Evolutionary conservation across 2,329 filamentous ascomycete species (phyloP), one percentile per base, ranked within the genome.

Genomic region (Xylariaceae sp.): DNA sequence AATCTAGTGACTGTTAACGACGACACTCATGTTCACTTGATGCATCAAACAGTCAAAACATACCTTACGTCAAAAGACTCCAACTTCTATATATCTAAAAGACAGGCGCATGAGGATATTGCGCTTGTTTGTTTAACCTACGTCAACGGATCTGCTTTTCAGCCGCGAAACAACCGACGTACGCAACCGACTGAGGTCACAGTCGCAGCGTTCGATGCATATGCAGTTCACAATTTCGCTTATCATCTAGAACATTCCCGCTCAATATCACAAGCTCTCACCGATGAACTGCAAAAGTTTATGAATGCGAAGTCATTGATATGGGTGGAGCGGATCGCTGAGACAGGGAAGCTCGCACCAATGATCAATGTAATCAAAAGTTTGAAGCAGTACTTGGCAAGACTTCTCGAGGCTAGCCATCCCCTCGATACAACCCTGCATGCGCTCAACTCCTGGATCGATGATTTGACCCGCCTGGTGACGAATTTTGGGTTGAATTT

Each of bases 1-100:
- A 29, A 45, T 25, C 32, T 48, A 4, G 23, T 48, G 14, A 29
- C 36, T n/a, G 7, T 48, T n/a, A 37, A 45, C 20, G 37, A 27
- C 10, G 27, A 40, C 6, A 20, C 14, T 8, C n/a, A 21, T 7
- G 33, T 48, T 14, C 37, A 41, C 6, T 14, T 48, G 6, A 40
- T 40, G 7, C 45, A 48, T 12, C 40, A 44, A 20, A 45, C 42
- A 6, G 37, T 45, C 3, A 27, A 37, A 7, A 38, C 37, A 11
- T 46, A 46, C 22, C 25, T 49, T 3, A 41, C 46, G 3, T 27
- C 34, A 4, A 22, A 37, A 16, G 32, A 37, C 16, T 23, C 42
- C 11, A 16, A 23, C 14, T 40, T 49, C 2, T 37, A 37, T 17
- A 46, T 49, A 6, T 44, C 45, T 6, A 17, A 37, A 12, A 20